phyloP scores from a whole-genome alignment of 345 rosid species.

The Bruguiera sexangula region DNA sequence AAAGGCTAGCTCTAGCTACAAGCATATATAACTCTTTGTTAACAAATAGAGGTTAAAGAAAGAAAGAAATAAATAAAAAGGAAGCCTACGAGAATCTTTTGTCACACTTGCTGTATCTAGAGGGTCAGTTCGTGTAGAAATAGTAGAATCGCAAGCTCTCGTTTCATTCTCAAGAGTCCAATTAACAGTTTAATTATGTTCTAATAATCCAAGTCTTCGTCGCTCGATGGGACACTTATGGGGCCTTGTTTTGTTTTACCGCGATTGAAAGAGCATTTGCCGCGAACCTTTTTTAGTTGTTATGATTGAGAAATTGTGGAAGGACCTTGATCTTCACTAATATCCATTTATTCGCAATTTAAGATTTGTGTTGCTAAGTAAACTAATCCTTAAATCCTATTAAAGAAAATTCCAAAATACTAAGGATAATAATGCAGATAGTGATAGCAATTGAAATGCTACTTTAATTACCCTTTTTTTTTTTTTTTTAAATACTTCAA shows the following conservation, averaged over 20 bases:
- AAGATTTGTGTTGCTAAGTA: not conserved
- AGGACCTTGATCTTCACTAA: not conserved
- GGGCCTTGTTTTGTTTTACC: slow-evolving; percentile 29
- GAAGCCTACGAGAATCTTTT: not conserved
- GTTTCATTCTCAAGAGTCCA: not conserved
- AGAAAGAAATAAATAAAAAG: not conserved
- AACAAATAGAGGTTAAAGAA: not conserved
- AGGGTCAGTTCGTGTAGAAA: not conserved
- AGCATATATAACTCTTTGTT: slow-evolving; percentile 8
- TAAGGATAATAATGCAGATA: too few relatives aligned
- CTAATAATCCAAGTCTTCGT: slow-evolving; percentile 17
- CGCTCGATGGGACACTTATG: slow-evolving; percentile 44
- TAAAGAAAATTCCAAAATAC: too few relatives aligned
- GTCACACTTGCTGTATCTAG: slow-evolving; percentile 1
- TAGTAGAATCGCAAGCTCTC: slow-evolving; percentile 20
- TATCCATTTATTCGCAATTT: not conserved
- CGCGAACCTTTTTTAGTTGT: slow-evolving; percentile 9
- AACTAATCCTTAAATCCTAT: too few relatives aligned
- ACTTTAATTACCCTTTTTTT: too few relatives aligned
- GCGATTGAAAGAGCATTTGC: slow-evolving; percentile 33
- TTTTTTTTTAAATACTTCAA: too few relatives aligned
- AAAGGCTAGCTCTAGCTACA: slow-evolving; percentile 5
- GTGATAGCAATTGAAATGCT: too few relatives aligned
- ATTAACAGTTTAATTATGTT: not conserved
- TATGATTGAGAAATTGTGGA: slow-evolving; percentile 4